Evolutionary conservation across 148 eudicot genomes (phyloP), one percentile per base, ranked within the genome.

Genomic region (Drosera capensis): DNA sequence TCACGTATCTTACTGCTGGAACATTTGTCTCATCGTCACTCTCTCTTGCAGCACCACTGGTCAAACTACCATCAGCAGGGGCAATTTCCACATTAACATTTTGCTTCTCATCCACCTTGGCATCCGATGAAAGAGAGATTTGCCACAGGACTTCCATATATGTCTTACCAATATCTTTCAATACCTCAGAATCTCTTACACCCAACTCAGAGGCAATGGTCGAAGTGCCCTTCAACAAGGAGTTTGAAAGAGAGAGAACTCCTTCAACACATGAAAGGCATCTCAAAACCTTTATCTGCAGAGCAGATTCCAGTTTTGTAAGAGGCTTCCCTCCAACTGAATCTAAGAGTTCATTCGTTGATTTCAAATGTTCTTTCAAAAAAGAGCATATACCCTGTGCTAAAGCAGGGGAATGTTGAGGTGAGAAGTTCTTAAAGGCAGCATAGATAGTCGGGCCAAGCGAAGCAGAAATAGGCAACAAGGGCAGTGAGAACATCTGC

Each of bases 71-170:
- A 48, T 77, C 92, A 47, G 73, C 64, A 70, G 48, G 65, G 56
- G 71, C 93, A 63, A 78, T 48, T 57, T 75, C 93, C 39, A 28
- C 62, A 43, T 75, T 85, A 50, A 41, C 68, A 66, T 51, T 73
- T 50, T 55, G 74, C 55, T 75, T 83, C 65, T 80, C 90, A 31
- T 79, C 86, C 51, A 58, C 68, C 83, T 83, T 80, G 20, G 70
- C 56, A 59, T 84, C 95, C 67, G 72, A 69, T 50, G 65, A 66
- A 47, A 80, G 30, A 51, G 99, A 90, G 58, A 84, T 67, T 52
- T 84, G 99, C 99, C 99, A 90, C 15, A 75, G 62, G 13, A 84
- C 75, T 65, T 90, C 99, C 70, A 66, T 73, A 51, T 90, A 84
- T 19, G 58, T 74, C 63, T 59, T 73, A 49, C 99, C 99, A 49